Evolutionary conservation across 2,329 filamentous ascomycete species (phyloP), one percentile per base, ranked within the genome.

Genomic region (Hymenoscyphus occultus): DNA sequence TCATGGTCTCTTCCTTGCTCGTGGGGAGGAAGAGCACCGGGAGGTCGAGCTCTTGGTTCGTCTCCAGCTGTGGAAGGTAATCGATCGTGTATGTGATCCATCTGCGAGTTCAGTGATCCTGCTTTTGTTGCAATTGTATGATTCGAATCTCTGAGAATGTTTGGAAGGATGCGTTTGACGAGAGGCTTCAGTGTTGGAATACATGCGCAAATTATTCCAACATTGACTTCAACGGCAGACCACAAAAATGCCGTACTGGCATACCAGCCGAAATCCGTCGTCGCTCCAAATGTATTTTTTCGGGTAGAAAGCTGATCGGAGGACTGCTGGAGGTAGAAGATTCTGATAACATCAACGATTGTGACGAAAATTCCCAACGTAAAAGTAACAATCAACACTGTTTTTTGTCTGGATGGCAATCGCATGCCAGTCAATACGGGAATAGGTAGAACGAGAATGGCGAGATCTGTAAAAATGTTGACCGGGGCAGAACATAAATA

Each of bases 161-260:
- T 59, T 39, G 73, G 73, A 14, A 74, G 16, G 35, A 75, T 72
- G 2, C 61, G 68, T 69, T 91, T 85, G 63, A 94, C 87, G 6
- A 98, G 80, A 1, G 94, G 93, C 75, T 97, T 97, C 67, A 97
- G 80, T 0, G 91, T 94, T 9, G 94, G 94, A 19, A 97, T 91
- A 72, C 93, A 97, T 56, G 90, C 93, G 74, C 92, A 96, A 69
- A 93, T 89, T 71, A 97, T 93, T 19, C 92, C 93, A 1, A 96
- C 82, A 69, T 96, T 96, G 73, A 97, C 92, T 76, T 97, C 93
- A 62, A 97, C 87, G 13, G 90, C 90, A n/a, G 91, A 94, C 94
- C 93, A 98, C 91, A 97, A 94, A 74, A 96, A 89, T 0, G 92
- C 91, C 4, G 93, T 79, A 0, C 91, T 92, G 0, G 91, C 91